Percentiles rank a stretch among this genome's conserved stretches.
Conservation (phyloP, 805 yeast genomes). For the Kodamaea jinghongensis region DNA sequence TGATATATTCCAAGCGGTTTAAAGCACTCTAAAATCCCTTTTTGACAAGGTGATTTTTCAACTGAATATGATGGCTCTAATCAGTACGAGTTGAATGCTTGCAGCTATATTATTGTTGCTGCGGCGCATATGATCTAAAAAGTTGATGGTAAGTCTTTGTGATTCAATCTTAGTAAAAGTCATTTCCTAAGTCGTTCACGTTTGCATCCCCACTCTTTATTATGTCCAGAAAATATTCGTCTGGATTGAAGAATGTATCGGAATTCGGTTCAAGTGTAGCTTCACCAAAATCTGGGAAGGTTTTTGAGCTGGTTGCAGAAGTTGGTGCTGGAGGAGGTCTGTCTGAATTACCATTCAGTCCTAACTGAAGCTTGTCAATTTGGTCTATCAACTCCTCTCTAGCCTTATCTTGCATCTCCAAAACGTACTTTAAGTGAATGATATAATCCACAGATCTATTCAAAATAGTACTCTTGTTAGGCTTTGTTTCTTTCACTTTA, state of each 20-base stretch:
- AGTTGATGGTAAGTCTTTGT: no score
- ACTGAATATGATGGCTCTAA: no score
- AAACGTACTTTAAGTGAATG: constrained; percentile 58
- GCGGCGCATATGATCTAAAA: no score
- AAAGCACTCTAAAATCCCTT: no score
- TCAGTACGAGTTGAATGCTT: no score
- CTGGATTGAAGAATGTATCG: constrained; percentile 18
- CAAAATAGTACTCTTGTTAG: constrained; percentile 78
- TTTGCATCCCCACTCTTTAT: constrained; percentile 9
- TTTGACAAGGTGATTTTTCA: no score
- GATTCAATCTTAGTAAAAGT: no score
- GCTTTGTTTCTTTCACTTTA: constrained; percentile 62
- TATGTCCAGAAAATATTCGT: constrained; percentile 22
- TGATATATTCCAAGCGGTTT: no score
- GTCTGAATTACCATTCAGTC: background rate
- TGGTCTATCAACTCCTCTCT: constrained; percentile 31
- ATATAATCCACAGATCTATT: constrained; percentile 80
- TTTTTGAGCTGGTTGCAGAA: background rate
- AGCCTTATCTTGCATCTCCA: constrained; percentile 53
- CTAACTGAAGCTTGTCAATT: constrained; percentile 8
- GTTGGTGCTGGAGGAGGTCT: constrained; percentile 11
- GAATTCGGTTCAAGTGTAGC: constrained; percentile 3
- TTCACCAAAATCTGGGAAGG: constrained; percentile 3
- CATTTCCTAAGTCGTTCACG: background rate
- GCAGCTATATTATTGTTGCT: no score